These are phyloP conservation scores for Pyrus hybrid DNA, from an alignment of 331 rosid species.

Conservation along the genomic window DNA sequence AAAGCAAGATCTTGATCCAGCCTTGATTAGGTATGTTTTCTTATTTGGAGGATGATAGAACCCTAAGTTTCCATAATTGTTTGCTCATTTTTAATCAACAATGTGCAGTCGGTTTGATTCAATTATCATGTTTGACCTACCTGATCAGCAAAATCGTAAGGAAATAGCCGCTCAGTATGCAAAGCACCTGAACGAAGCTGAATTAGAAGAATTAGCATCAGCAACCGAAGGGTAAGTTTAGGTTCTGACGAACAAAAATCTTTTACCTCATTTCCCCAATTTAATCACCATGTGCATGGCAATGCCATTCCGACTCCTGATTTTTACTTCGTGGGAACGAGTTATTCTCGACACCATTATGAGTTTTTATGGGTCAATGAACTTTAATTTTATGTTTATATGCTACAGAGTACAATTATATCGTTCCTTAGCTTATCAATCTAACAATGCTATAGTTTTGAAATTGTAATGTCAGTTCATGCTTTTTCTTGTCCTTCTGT, in stretches of 20 bases:
- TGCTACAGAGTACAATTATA: not conserved
- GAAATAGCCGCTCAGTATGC: constrained; percentile 86
- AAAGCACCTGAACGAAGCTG: constrained; percentile 62
- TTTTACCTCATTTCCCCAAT: not conserved
- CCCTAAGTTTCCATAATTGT: not conserved
- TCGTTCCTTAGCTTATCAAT: not conserved
- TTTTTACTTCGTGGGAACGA: too few relatives aligned
- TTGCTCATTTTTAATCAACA: not conserved
- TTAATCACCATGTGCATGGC: not conserved
- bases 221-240: constrained; percentile 63
- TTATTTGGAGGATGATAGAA: not conserved
- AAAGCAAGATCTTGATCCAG: constrained; percentile 94
- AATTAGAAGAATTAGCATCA: constrained; percentile 63
- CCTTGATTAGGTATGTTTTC: constrained; percentile 58
- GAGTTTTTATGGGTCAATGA: too few relatives aligned
- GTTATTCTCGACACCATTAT: too few relatives aligned
- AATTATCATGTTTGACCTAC: constrained; percentile 59
- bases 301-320: not conserved
- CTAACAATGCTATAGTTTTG: not conserved
- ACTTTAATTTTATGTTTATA: too few relatives aligned
- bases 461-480: not conserved
- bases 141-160: constrained; percentile 66
- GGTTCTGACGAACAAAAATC: not conserved
- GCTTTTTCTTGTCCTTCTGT: not conserved
- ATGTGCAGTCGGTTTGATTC: constrained; percentile 57